Conservation (phyloP, 2,329 filamentous ascomycete genomes). For the Aspergillus latus region DNA sequence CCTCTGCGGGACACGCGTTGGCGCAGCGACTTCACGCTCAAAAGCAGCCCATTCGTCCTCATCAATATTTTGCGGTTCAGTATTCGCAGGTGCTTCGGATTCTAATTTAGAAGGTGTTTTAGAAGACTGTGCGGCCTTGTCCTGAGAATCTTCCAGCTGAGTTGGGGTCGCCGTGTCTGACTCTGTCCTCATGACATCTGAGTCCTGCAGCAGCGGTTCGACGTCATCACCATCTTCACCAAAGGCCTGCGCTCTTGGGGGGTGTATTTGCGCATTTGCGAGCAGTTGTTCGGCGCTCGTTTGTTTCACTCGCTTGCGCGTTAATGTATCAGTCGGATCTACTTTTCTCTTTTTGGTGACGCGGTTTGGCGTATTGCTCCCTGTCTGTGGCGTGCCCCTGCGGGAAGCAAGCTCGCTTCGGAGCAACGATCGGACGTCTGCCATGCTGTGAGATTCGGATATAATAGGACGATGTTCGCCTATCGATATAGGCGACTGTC, state of each 20-base stretch:
- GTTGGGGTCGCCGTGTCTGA: slow-evolving; percentile 18
- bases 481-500: not conserved
- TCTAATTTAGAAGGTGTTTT: slow-evolving; percentile 12
- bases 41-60: slow-evolving; percentile 87
- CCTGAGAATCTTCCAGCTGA: slow-evolving; percentile 16
- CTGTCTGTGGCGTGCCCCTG: slow-evolving; percentile 62
- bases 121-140: slow-evolving; percentile 6
- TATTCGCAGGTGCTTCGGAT: slow-evolving; percentile 10
- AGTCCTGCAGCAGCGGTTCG: slow-evolving; percentile 28
- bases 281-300: slow-evolving; percentile 35
- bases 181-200: slow-evolving; percentile 21
- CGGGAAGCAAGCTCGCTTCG: slow-evolving; percentile 74
- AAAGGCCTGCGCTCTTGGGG: slow-evolving; percentile 24
- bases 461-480: not conserved
- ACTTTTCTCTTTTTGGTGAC: slow-evolving; percentile 58
- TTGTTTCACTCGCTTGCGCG: slow-evolving; percentile 47
- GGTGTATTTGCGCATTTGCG: slow-evolving; percentile 28
- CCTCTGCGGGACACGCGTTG: slow-evolving; percentile 35
- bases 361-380: slow-evolving; percentile 33
- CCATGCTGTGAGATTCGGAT: slow-evolving; percentile 52
- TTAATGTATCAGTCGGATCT: slow-evolving; percentile 40
- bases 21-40: slow-evolving; percentile 71
- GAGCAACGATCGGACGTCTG: slow-evolving; percentile 76
- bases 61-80: slow-evolving; percentile 49
- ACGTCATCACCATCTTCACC: slow-evolving; percentile 30